Percentiles rank a stretch among this genome's conserved stretches.
phyloP scores from a whole-genome alignment of 108 stramenopile species.

The Cyclotella sp. region DNA sequence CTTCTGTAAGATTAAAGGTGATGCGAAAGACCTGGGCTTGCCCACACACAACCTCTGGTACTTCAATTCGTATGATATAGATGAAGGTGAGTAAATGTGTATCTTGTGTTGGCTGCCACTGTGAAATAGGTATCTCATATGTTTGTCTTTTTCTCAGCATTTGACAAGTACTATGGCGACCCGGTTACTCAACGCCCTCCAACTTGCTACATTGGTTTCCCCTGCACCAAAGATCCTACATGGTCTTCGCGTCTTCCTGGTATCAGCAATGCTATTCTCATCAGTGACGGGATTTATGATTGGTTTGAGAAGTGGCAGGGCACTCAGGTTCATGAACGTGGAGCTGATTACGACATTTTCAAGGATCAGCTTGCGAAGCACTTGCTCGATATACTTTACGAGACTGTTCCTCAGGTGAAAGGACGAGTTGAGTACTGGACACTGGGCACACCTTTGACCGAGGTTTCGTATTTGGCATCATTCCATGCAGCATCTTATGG shows the following conservation, averaged over 20 bases:
- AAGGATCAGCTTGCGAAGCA: slow-evolving; percentile 58
- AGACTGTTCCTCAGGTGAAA: slow-evolving; percentile 56
- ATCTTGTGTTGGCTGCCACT: neutral
- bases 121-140: neutral
- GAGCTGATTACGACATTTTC: slow-evolving; percentile 57
- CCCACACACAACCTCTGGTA: slow-evolving; percentile 71
- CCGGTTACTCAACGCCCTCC: slow-evolving; percentile 57
- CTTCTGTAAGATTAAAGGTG: slow-evolving; percentile 62
- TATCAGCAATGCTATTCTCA: slow-evolving; percentile 58
- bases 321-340: slow-evolving; percentile 36
- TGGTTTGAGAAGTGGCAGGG: slow-evolving; percentile 60
- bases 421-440: slow-evolving; percentile 56
- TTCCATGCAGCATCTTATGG: slow-evolving; percentile 58
- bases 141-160: slow-evolving; percentile 22
- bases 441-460: slow-evolving; percentile 60
- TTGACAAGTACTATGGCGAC: slow-evolving; percentile 60
- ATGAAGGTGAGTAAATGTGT: slow-evolving; percentile 21
- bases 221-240: slow-evolving; percentile 39
- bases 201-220: slow-evolving; percentile 66
- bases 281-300: slow-evolving; percentile 59
- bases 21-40: slow-evolving; percentile 45
- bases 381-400: slow-evolving; percentile 60
- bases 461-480: slow-evolving; percentile 52
- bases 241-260: slow-evolving; percentile 58
- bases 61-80: slow-evolving; percentile 64